A percentile compares a stretch with the other conserved stretches of the same genome.
phyloP scores from a whole-genome alignment of 73 alveolate genomes.

The Paramecium sonneborni region DNA sequence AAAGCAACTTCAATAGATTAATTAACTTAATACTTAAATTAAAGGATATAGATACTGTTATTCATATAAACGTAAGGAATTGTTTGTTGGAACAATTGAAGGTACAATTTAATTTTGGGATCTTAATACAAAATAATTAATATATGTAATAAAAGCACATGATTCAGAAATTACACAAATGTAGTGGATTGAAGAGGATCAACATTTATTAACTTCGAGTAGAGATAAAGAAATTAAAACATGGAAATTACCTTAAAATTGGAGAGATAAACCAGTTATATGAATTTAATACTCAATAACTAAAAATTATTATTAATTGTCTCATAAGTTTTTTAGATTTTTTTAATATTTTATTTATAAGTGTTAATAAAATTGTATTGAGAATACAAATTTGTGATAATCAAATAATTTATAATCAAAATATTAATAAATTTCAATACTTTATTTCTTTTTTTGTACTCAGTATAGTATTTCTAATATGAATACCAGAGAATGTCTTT shows the following conservation, averaged over 20 bases:
- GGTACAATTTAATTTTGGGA: slow-evolving; percentile 65
- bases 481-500: not conserved
- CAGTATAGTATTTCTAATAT: not conserved
- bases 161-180: slow-evolving; percentile 56
- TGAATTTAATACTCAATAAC: not conserved
- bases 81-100: slow-evolving; percentile 55
- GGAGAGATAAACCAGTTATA: not conserved
- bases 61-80: slow-evolving; percentile 44
- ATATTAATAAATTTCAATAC: not conserved
- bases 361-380: too few relatives aligned
- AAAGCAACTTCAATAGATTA: too few relatives aligned
- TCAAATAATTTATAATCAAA: not conserved
- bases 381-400: too few relatives aligned
- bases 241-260: not conserved
- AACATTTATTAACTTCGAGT: slow-evolving; percentile 26
- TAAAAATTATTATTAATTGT: too few relatives aligned
- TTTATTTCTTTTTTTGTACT: slow-evolving; percentile 7
- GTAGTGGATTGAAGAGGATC: slow-evolving; percentile 64
- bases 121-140: not conserved
- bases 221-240: slow-evolving; percentile 59
- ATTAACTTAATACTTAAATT: not conserved
- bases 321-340: too few relatives aligned
- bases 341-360: too few relatives aligned
- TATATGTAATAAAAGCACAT: slow-evolving; percentile 64
- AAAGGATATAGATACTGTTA: slow-evolving; percentile 35